A percentile compares a stretch with the other conserved stretches of the same genome.
Evolutionary conservation across 2,329 filamentous ascomycete genomes (phyloP).

Genomic region (Aspergillus sp.): DNA sequence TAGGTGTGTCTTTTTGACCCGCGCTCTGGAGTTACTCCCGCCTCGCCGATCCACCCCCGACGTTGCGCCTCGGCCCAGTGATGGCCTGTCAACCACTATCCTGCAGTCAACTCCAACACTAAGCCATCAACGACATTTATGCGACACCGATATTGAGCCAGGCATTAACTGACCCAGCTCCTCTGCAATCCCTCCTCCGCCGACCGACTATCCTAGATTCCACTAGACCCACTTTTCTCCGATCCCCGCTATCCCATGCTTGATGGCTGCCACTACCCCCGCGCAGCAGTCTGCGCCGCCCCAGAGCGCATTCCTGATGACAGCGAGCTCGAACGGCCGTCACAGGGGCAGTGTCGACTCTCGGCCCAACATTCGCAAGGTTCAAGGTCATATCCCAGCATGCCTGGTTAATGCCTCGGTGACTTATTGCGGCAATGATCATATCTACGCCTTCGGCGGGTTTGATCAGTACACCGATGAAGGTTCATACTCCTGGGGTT

Average conservation of each 20-base stretch:
- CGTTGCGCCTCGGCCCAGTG: constrained; percentile 8
- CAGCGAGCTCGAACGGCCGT: constrained; percentile 73
- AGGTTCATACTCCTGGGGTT: constrained; percentile 44
- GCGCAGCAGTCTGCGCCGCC: constrained; percentile 41
- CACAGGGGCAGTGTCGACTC: constrained; percentile 67
- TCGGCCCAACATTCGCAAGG: constrained; percentile 78
- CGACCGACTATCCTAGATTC: constrained; percentile 25
- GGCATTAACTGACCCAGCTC: constrained; percentile 1
- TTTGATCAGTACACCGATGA: constrained; percentile 99
- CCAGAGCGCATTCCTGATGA: constrained; percentile 85
- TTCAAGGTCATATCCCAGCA: constrained; percentile 77
- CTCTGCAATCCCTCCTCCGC: constrained; percentile 8
- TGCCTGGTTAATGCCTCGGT: constrained; percentile 97
- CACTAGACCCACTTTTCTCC: constrained; percentile 37
- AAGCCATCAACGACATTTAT: constrained; percentile 9
- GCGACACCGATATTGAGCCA: neutral
- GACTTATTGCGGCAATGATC: constrained; percentile 96
- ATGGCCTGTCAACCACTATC: constrained; percentile 33
- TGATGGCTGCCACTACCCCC: constrained; percentile 36
- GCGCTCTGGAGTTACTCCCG: neutral
- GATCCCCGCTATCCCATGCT: constrained; percentile 27
- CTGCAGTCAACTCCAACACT: constrained; percentile 18
- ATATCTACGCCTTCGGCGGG: constrained; percentile 96
- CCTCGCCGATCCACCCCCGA: neutral
- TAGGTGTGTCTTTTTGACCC: neutral